Evolutionary conservation across 2,329 filamentous ascomycete genomes (phyloP).

Genomic region (Fusarium torreyae): DNA sequence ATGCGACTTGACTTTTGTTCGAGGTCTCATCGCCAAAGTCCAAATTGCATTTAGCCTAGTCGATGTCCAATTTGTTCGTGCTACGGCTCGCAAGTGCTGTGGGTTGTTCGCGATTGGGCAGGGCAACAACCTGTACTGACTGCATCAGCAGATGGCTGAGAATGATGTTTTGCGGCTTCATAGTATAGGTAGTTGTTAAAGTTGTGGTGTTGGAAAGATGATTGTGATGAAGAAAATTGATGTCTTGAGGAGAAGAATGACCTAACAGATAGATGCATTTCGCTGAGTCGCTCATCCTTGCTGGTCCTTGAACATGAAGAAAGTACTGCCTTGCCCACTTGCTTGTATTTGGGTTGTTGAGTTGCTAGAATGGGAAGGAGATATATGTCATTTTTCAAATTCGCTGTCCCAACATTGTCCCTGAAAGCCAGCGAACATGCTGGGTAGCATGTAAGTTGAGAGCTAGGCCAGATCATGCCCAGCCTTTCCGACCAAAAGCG

Average conservation of each 20-base stretch:
- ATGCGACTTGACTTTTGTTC: not conserved
- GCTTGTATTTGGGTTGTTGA: too few relatives aligned
- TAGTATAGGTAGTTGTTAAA: not conserved
- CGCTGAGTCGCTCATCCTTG: too few relatives aligned
- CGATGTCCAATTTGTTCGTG: not conserved
- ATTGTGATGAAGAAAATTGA: not conserved
- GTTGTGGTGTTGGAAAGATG: not conserved
- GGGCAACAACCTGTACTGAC: not conserved
- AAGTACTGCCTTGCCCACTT: not conserved
- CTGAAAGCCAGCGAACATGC: not conserved
- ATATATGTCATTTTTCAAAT: not conserved
- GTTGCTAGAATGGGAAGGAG: too few relatives aligned
- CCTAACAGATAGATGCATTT: not conserved
- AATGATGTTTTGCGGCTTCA: conserved; percentile 5
- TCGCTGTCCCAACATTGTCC: not conserved
- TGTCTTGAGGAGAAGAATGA: not conserved
- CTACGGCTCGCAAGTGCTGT: not conserved
- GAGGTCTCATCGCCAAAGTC: not conserved
- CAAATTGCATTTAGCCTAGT: conserved; percentile 5
- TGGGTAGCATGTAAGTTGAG: not conserved
- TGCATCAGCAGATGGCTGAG: not conserved
- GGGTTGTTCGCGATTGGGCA: not conserved
- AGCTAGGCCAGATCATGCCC: not conserved
- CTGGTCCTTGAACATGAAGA: too few relatives aligned
- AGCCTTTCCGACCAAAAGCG: not conserved